Percentiles rank a stretch among this genome's conserved stretches.
phyloP scores from a whole-genome alignment of 2,329 filamentous ascomycete genomes.

The Aspergillus brasiliensis region DNA sequence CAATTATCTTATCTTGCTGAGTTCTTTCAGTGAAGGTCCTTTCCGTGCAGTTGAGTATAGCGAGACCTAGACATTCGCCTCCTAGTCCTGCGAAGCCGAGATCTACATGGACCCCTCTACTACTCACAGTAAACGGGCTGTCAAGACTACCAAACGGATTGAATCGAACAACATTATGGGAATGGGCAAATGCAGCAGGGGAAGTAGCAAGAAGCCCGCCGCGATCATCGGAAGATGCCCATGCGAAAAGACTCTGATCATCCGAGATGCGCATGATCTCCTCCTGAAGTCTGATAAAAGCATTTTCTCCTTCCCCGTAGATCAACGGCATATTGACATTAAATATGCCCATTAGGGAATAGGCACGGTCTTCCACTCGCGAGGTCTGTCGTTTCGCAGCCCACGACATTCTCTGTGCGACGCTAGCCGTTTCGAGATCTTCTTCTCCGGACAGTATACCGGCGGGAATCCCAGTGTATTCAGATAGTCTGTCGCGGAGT shows the following conservation, averaged over 20 bases:
- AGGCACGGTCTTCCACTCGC: not conserved
- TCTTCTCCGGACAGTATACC: not conserved
- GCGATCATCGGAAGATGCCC: not conserved
- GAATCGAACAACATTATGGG: not conserved
- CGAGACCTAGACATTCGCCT: not conserved
- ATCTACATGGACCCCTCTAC: not conserved
- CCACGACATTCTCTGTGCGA: not conserved
- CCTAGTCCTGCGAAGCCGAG: constrained; percentile 18
- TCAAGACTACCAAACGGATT: not conserved
- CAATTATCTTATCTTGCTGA: not conserved
- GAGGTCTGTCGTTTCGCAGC: not conserved
- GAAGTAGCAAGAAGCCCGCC: not conserved
- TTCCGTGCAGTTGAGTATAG: not conserved
- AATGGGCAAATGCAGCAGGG: not conserved
- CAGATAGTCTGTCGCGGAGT: not conserved
- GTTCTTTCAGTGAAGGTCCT: not conserved
- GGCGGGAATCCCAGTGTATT: not conserved
- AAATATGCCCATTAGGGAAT: not conserved
- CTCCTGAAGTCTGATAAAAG: not conserved
- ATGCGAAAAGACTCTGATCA: not conserved
- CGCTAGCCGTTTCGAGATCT: not conserved
- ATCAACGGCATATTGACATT: not conserved
- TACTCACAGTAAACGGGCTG: not conserved
- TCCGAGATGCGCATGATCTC: not conserved
- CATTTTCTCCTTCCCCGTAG: not conserved